phyloP scores from a whole-genome alignment of 2,329 filamentous ascomycete species.

The Thermochaetoides dissita region DNA sequence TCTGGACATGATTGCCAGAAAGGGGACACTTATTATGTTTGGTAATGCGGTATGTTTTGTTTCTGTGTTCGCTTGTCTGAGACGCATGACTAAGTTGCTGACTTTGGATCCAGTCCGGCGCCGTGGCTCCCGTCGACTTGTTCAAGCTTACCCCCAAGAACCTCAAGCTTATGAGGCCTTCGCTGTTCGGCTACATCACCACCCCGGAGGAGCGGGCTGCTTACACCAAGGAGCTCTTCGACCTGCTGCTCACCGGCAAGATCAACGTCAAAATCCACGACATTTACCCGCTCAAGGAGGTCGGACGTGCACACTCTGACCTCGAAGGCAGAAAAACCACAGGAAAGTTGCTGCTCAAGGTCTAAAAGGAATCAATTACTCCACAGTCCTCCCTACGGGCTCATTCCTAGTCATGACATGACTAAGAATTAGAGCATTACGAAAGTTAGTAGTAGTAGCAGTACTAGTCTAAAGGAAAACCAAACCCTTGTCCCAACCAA shows the following conservation, averaged over 20 bases:
- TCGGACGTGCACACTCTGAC: conserved; percentile 58
- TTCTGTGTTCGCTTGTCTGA: background rate
- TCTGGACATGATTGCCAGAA: conserved; percentile 58
- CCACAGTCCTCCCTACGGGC: background rate
- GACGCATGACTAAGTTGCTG: background rate
- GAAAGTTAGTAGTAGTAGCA: too few species aligned
- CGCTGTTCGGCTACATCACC: conserved; percentile 55
- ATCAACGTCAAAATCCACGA: conserved; percentile 63
- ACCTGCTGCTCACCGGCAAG: conserved; percentile 53
- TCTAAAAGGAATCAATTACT: conserved; percentile 22
- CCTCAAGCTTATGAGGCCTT: conserved; percentile 60
- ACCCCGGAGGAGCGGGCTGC: conserved; percentile 55
- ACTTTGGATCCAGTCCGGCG: conserved; percentile 37
- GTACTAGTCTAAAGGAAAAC: too few species aligned
- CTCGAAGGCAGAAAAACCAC: conserved; percentile 70
- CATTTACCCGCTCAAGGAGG: conserved; percentile 61
- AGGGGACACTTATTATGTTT: conserved; percentile 66
- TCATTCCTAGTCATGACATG: too few species aligned
- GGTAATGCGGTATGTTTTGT: conserved; percentile 54
- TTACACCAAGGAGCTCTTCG: conserved; percentile 60
- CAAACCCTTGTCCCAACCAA: too few species aligned
- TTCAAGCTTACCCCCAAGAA: conserved; percentile 57
- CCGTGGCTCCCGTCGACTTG: conserved; percentile 53
- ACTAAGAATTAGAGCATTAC: too few species aligned
- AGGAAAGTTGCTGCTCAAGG: conserved; percentile 67